Percentiles rank a stretch among this genome's conserved stretches.
phyloP scores from a whole-genome alignment of 257 asterid species.

The Mitragyna speciosa region DNA sequence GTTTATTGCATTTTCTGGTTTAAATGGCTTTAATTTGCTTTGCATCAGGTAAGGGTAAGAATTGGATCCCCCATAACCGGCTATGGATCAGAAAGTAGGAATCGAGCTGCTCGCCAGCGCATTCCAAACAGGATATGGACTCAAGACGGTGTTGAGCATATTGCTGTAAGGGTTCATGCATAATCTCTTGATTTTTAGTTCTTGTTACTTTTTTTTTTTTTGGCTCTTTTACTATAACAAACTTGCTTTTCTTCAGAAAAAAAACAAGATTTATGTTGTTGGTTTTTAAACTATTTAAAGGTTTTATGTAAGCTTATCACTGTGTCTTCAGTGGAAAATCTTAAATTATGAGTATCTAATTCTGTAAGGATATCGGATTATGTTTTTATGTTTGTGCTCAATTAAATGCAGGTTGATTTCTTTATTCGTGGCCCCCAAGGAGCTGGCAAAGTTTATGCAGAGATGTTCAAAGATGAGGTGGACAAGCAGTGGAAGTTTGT shows the following conservation, averaged over 20 bases:
- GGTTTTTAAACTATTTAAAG: background rate
- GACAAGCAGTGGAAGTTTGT: conserved; percentile 90
- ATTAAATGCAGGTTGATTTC: conserved; percentile 68
- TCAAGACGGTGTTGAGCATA: conserved; percentile 82
- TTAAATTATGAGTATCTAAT: background rate
- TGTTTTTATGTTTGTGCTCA: background rate
- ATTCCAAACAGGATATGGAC: conserved; percentile 75
- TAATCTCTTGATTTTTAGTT: background rate
- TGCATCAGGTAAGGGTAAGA: conserved; percentile 68
- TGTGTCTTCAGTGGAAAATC: background rate
- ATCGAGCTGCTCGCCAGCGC: conserved; percentile 97
- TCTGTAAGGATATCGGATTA: background rate
- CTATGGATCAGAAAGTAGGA: conserved; percentile 87
- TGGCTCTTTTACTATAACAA: background rate
- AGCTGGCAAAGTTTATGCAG: conserved; percentile 73
- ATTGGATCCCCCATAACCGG: conserved; percentile 88
- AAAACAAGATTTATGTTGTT: background rate
- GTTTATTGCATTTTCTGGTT: background rate
- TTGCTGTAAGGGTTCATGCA: conserved; percentile 46
- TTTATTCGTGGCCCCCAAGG: conserved; percentile 90
- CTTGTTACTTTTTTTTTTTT: background rate
- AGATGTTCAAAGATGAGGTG: conserved; percentile 87
- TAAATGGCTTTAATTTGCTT: conserved; percentile 9
- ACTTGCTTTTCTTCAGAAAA: background rate
- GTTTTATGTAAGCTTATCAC: background rate